phyloP scores from a whole-genome alignment of 1,284 basidiomycete genomes.

The Thecaphora frezii region DNA sequence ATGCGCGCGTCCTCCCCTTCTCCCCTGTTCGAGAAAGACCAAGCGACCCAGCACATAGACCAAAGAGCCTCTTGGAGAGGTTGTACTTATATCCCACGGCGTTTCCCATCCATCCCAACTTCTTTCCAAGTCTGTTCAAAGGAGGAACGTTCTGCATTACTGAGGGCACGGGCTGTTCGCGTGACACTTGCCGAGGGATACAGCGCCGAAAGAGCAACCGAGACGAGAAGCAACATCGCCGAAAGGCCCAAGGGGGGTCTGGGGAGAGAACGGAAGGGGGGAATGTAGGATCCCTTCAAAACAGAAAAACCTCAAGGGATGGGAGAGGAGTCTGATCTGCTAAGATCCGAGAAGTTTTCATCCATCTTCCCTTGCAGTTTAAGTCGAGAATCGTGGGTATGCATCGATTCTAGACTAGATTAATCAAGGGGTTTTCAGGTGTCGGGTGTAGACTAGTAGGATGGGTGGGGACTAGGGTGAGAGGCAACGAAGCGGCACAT shows the following conservation, averaged over 20 bases:
- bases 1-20: not conserved
- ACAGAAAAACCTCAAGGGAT: slow-evolving; percentile 25
- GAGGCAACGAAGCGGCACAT: too few species aligned
- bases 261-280: not conserved
- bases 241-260: not conserved
- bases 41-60: too few species aligned
- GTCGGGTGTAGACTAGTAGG: not conserved
- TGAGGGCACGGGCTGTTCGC: too few species aligned
- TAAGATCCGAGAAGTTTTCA: slow-evolving; percentile 17
- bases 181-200: too few species aligned
- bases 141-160: too few species aligned
- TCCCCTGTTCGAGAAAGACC: not conserved
- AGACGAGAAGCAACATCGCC: not conserved
- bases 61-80: too few species aligned
- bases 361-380: slow-evolving; percentile 47
- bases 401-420: slow-evolving; percentile 29
- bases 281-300: slow-evolving; percentile 49
- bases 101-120: too few species aligned
- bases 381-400: slow-evolving; percentile 35
- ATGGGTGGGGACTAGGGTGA: too few species aligned
- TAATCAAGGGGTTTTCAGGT: slow-evolving; percentile 16
- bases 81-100: too few species aligned
- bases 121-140: too few species aligned
- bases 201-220: too few species aligned
- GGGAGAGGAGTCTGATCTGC: slow-evolving; percentile 44